Percentiles rank a stretch among this genome's conserved stretches.
These are phyloP conservation scores for Neonectria sp. DNA, from an alignment of 2,329 filamentous ascomycete species.

Conservation along the genomic window DNA sequence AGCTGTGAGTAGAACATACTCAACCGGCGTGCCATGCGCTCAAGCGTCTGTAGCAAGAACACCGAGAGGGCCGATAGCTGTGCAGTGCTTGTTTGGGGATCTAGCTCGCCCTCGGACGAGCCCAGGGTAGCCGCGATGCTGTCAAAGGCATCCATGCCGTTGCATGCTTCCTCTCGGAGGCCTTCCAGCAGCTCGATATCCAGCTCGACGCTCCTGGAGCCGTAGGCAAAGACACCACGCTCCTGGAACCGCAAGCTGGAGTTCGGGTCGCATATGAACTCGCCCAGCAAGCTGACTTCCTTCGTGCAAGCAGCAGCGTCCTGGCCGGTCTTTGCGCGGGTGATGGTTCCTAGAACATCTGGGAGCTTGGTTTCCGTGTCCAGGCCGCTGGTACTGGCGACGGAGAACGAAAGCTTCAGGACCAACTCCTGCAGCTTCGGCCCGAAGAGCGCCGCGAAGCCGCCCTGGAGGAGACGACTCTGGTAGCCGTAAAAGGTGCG, in stretches of 20 bases:
- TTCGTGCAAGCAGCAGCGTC: slow-evolving; percentile 63
- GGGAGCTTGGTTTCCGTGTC: slow-evolving; percentile 56
- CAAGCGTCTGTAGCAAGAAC: slow-evolving; percentile 66
- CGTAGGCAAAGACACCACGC: slow-evolving; percentile 66
- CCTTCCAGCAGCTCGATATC: slow-evolving; percentile 69
- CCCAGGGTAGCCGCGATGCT: slow-evolving; percentile 53
- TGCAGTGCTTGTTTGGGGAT: slow-evolving; percentile 55
- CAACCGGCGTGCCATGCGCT: slow-evolving; percentile 67
- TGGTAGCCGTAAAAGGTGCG: slow-evolving; percentile 68
- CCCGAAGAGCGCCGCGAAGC: slow-evolving; percentile 66
- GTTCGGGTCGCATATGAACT: slow-evolving; percentile 63
- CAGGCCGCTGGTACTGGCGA: slow-evolving; percentile 62
- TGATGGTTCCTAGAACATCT: slow-evolving; percentile 45
- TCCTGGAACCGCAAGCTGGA: slow-evolving; percentile 65
- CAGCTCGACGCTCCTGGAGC: slow-evolving; percentile 62
- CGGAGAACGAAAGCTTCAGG: slow-evolving; percentile 65
- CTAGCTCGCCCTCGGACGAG: slow-evolving; percentile 46
- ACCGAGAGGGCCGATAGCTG: slow-evolving; percentile 58
- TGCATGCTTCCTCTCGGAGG: slow-evolving; percentile 66
- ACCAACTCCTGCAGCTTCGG: slow-evolving; percentile 68
- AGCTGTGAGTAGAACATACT: slow-evolving; percentile 68
- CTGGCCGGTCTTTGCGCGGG: slow-evolving; percentile 53
- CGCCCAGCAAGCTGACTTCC: slow-evolving; percentile 65
- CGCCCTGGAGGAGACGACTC: slow-evolving; percentile 64
- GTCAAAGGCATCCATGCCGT: slow-evolving; percentile 70